Conservation (phyloP, 768 basidiomycete genomes). For the Trametopsis cervina region DNA sequence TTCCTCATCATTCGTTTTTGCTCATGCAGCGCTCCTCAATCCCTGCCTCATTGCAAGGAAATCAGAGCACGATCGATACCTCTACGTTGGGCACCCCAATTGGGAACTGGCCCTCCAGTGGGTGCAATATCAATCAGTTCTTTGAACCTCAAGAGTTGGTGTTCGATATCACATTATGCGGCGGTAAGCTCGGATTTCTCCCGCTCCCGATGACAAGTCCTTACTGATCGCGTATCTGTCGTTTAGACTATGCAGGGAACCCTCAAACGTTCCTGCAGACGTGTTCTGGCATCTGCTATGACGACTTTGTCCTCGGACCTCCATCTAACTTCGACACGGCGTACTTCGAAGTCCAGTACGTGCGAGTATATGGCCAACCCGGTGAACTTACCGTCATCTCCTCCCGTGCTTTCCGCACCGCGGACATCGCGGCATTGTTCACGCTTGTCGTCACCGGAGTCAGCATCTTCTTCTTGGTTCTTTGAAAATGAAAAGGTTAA, state of each 20-base stretch:
- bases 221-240: background rate
- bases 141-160: constrained; percentile 62
- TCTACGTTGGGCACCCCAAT: constrained; percentile 57
- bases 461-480: background rate
- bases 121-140: constrained; percentile 46
- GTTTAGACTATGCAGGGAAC: constrained; percentile 37
- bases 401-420: constrained; percentile 12
- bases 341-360: constrained; percentile 56
- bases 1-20: background rate
- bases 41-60: constrained; percentile 39
- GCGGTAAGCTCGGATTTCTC: constrained; percentile 27
- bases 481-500: too few species aligned
- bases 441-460: background rate
- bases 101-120: constrained; percentile 56
- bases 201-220: background rate
- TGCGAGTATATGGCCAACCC: constrained; percentile 23
- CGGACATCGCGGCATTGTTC: constrained; percentile 6
- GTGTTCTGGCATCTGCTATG: constrained; percentile 62
- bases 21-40: constrained; percentile 37
- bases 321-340: constrained; percentile 56
- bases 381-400: constrained; percentile 22
- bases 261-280: constrained; percentile 49
- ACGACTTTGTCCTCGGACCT: constrained; percentile 59
- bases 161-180: constrained; percentile 70
- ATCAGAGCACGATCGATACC: constrained; percentile 47